Percentiles rank a stretch among this genome's conserved stretches.
Evolutionary conservation across 805 yeast genomes (phyloP).

Genomic region (Candida sithepensis): DNA sequence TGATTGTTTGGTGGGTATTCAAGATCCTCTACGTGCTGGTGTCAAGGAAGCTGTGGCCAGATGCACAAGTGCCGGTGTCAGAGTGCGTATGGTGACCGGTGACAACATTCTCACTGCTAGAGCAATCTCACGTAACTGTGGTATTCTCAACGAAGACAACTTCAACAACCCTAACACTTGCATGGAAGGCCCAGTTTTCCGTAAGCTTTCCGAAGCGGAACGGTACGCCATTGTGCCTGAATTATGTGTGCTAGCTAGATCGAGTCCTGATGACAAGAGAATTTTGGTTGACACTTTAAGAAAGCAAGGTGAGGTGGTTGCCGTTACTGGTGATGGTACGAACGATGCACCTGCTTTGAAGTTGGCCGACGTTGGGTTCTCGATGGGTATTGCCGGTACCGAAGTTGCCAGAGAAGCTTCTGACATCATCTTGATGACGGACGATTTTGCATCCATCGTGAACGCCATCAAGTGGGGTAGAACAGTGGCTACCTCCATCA

Average conservation of each 20-base stretch:
- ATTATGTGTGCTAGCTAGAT: conserved; percentile 83
- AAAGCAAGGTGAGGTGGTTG: conserved; percentile 86
- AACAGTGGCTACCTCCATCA: conserved; percentile 90
- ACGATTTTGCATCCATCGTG: conserved; percentile 91
- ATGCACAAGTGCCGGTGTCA: conserved; percentile 88
- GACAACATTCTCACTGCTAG: conserved; percentile 89
- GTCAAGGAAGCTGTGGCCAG: conserved; percentile 84
- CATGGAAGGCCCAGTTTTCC: conserved; percentile 92
- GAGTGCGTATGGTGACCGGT: conserved; percentile 98
- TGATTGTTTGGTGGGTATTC: conserved; percentile 84
- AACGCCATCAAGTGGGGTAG: conserved; percentile 99
- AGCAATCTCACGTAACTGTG: conserved; percentile 85
- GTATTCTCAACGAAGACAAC: conserved; percentile 59
- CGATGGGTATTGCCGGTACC: conserved; percentile 98
- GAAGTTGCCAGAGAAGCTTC: conserved; percentile 99
- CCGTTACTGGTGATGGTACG: conserved; percentile 99
- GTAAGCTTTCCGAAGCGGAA: conserved; percentile 58
- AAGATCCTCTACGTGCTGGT: conserved; percentile 90
- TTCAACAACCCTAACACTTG: conserved; percentile 52
- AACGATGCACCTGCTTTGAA: conserved; percentile 98
- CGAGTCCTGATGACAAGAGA: conserved; percentile 94
- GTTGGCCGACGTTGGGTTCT: conserved; percentile 95
- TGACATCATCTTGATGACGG: conserved; percentile 95
- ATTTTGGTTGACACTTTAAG: conserved; percentile 78
- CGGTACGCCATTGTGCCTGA: conserved; percentile 63